Evolutionary conservation across 352 stramenopile species (phyloP).

Genomic region (Phytopythium litorale): DNA sequence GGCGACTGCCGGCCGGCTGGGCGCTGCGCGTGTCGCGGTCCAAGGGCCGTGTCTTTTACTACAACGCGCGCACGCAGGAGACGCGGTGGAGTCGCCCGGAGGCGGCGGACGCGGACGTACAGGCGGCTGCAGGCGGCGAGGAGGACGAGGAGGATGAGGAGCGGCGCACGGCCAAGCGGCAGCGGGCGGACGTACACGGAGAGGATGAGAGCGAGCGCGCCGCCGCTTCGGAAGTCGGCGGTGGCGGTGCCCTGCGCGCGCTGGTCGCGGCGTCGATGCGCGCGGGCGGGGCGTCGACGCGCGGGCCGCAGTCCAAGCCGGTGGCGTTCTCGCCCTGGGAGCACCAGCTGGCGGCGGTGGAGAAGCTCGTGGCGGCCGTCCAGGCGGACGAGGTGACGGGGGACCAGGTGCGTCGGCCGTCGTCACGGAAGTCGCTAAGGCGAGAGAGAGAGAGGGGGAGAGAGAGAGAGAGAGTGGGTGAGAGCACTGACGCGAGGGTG

Average conservation of each 20-base stretch:
- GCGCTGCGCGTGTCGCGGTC: constrained; percentile 62
- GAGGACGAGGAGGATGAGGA: neutral
- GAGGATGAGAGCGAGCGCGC: neutral
- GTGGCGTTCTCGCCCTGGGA: constrained; percentile 52
- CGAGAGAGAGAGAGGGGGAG: neutral
- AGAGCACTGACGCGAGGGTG: neutral
- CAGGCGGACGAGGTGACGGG: constrained; percentile 6
- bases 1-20: constrained; percentile 43
- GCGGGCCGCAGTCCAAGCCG: constrained; percentile 15
- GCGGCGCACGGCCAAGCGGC: neutral
- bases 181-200: neutral
- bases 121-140: neutral
- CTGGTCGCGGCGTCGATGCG: constrained; percentile 56
- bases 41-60: constrained; percentile 73
- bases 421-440: neutral
- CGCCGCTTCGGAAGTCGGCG: too few species aligned
- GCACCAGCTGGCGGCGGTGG: constrained; percentile 58
- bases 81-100: constrained; percentile 42
- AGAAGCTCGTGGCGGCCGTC: constrained; percentile 47
- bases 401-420: neutral
- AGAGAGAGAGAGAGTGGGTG: too few species aligned
- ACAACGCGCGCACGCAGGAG: constrained; percentile 38
- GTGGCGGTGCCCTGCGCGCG: constrained; percentile 11
- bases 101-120: neutral
- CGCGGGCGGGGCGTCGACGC: constrained; percentile 33